A percentile compares a stretch with the other conserved stretches of the same genome.
Conservation (phyloP, 2,329 filamentous ascomycete species). For the Trichoderma breve region DNA sequence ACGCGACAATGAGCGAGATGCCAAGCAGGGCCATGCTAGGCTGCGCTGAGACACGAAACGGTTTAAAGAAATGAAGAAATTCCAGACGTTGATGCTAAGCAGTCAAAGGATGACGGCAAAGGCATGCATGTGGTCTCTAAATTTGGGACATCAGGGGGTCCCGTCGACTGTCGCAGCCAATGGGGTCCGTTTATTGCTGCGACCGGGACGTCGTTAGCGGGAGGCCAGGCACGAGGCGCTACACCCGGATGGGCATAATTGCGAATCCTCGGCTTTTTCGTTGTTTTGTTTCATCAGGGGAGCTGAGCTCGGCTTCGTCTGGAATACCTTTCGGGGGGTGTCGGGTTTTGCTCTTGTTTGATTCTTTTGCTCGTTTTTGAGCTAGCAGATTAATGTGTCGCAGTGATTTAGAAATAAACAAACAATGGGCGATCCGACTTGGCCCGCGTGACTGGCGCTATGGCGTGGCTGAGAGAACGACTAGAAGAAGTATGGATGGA, state of each 20-base stretch:
- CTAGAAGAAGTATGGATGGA: background rate
- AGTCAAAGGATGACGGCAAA: conserved; percentile 9
- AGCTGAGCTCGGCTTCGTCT: background rate
- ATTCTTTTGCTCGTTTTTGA: background rate
- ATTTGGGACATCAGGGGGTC: conserved; percentile 14
- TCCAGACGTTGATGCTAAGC: background rate
- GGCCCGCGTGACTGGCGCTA: background rate
- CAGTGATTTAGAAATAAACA: background rate
- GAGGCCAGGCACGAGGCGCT: background rate
- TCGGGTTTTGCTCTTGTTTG: background rate
- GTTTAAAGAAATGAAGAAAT: background rate
- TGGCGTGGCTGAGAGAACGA: too few species aligned
- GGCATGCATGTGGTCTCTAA: conserved; percentile 16
- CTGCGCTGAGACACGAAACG: background rate
- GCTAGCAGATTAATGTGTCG: background rate
- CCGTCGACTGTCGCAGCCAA: background rate
- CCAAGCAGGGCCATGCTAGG: conserved; percentile 54
- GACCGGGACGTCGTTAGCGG: conserved; percentile 6
- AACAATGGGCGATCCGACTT: conserved; percentile 9
- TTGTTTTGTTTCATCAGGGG: conserved; percentile 17
- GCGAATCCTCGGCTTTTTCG: background rate
- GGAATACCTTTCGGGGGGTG: background rate
- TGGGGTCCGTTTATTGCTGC: background rate
- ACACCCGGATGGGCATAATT: background rate
- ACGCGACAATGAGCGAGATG: conserved; percentile 61